phyloP scores from a whole-genome alignment of 495 filamentous ascomycete species.

The Clohesyomyces aquaticus region DNA sequence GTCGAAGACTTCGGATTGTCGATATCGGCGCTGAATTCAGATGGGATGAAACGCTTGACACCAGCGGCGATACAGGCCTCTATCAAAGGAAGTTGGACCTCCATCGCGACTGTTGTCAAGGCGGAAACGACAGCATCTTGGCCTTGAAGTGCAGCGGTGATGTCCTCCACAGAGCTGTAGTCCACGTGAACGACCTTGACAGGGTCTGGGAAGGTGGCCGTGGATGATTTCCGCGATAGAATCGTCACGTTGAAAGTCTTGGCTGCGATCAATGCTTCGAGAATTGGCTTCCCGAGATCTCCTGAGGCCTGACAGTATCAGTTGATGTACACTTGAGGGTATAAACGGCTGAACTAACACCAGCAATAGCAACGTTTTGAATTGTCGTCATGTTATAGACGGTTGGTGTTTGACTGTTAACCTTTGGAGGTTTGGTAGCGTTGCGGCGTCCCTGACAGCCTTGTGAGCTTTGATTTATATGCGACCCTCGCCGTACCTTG shows the following conservation, averaged over 20 bases:
- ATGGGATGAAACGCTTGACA: constrained; percentile 1
- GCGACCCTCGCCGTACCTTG: no score
- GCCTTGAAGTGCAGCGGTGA: constrained; percentile 39
- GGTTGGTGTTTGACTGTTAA: neutral
- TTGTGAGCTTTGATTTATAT: no score
- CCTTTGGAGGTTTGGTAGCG: no score
- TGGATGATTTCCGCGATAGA: constrained; percentile 55
- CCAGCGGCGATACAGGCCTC: neutral
- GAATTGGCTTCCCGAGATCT: constrained; percentile 60
- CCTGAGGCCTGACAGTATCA: constrained; percentile 51
- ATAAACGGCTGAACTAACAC: neutral
- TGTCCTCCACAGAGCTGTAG: constrained; percentile 42
- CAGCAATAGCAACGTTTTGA: constrained; percentile 1
- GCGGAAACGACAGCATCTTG: constrained; percentile 13
- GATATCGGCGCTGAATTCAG: neutral
- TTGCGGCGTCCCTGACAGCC: no score
- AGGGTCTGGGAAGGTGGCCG: constrained; percentile 41
- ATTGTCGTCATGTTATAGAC: neutral
- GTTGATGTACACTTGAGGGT: neutral
- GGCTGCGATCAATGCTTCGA: constrained; percentile 57
- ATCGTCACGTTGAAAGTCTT: constrained; percentile 61
- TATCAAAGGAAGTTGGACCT: neutral
- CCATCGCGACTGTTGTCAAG: neutral
- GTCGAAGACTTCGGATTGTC: neutral
- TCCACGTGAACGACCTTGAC: neutral